phyloP scores from a whole-genome alignment of 768 basidiomycete genomes.

The Collybiopsis confluens region DNA sequence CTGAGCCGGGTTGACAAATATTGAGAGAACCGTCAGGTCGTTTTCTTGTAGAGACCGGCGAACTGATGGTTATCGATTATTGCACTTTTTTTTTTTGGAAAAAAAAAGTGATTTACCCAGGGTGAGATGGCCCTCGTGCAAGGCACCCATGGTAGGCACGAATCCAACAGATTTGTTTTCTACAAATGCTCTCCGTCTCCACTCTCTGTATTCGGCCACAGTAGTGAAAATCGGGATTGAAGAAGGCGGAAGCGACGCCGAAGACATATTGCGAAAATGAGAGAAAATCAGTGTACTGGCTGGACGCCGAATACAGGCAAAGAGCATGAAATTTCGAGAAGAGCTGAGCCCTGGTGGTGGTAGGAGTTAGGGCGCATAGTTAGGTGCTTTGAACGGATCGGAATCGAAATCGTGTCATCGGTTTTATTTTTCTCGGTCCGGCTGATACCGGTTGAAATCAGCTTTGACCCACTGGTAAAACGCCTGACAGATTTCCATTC shows the following conservation, averaged over 20 bases:
- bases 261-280: background rate
- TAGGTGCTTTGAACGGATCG: too few species aligned
- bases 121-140: conserved; percentile 90
- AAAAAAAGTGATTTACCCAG: conserved; percentile 55
- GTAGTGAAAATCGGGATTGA: conserved; percentile 52
- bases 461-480: too few species aligned
- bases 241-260: conserved; percentile 24
- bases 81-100: too few species aligned
- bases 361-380: too few species aligned
- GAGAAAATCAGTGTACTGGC: background rate
- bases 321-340: too few species aligned
- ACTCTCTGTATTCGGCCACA: conserved; percentile 59
- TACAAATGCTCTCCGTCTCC: conserved; percentile 64
- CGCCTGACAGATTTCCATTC: too few species aligned
- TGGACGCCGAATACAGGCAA: too few species aligned
- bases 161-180: conserved; percentile 74
- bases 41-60: conserved; percentile 70
- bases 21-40: conserved; percentile 85
- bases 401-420: too few species aligned
- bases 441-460: too few species aligned
- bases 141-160: conserved; percentile 97
- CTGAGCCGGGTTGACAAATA: conserved; percentile 98
- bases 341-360: too few species aligned
- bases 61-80: conserved; percentile 46
- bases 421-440: too few species aligned